Evolutionary conservation across 2,329 filamentous ascomycete genomes (phyloP), one percentile per base, ranked within the genome.

Genomic region (Chrysoporthe deuterocubensis): DNA sequence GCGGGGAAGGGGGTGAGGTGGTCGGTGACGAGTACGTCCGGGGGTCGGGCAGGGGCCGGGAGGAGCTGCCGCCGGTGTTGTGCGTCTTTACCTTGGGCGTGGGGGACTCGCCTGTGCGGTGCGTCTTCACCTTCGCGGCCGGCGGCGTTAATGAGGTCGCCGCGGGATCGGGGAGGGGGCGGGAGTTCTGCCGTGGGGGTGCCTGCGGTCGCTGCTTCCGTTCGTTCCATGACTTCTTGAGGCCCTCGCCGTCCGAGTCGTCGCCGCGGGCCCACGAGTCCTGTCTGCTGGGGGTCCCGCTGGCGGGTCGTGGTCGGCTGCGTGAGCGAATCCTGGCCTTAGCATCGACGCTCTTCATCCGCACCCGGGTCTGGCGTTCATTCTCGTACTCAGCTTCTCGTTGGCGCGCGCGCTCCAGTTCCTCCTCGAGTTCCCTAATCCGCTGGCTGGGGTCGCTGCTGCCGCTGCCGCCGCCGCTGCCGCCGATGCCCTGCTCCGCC

Each of bases 351-450:
- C 52, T 66, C 59, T 66, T 68, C 58, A 70, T 52, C 82, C 73
- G 75, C 76, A 84, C 68, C 76, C 86, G 81, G 79, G 81, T 80
- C 76, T 87, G 77, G 68, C 89, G 80, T 74, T 86, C 82, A 70
- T 83, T 79, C 80, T 91, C 81, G 77, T 90, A 85, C 80, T 91
- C 83, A 78, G 86, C 79, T 76, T 91, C 83, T 78, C 91, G 77
- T 81, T 90, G 76, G 73, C 90, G 82, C 71, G 89, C 83, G 75
- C 86, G 72, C 81, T 91, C 84, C 26, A 89, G 77, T 83, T 92
- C 82, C 80, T 87, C 84, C 79, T 98, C 95, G 5, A 98, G 84
- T 76, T 97, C 90, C 73, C 87, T 87, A 70, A 97, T 90, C 52
- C 94, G 89, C 71, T 84, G 86, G 70, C 84, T 87, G 77, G 95